Evolutionary conservation across 2,329 filamentous ascomycete species (phyloP), one percentile per base, ranked within the genome.

Genomic region (Penicillium polonicum): DNA sequence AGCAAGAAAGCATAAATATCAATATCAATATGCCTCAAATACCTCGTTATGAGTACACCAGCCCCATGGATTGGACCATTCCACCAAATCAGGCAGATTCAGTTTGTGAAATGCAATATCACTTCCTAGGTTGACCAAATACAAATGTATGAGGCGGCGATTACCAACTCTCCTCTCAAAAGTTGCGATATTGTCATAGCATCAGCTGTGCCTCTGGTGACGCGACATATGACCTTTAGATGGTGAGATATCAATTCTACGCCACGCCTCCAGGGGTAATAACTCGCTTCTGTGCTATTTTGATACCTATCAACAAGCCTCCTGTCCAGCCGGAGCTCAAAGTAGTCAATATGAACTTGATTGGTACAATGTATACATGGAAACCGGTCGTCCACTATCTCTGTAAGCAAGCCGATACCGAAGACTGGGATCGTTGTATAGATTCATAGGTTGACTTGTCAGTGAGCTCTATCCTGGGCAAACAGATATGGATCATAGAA

Each of bases 21-120:
- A 13, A 56, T 12, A 12, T 29, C 42, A 57, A 49, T 39, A 60
- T 57, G 49, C 49, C 58, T 1, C 44, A 49, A 49, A 13, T 42
- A 10, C 27, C 17, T 19, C 48, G 36, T 8, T 57, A 57, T 25
- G 38, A 51, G 42, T 60, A 57, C 33, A 57, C 44, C 17, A 36
- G 54, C n/a, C 54, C 49, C 4, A 41, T 57, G 15, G 43, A 50
- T 12, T 59, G 48, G 19, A 57, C 35, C 12, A 33, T 51, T 36
- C 53, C 54, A n/a, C 31, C 44, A 10, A 23, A 57, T n/a, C 25
- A 35, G 9, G 19, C 27, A 2, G 15, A 33, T 33, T 17, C 4
- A 15, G 21, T 49, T 19, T n/a, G 12, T 50, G 5, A 19, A 49
- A 27, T 49, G 8, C 25, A 50, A 25, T 50, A 29, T 38, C 4